Conservation (phyloP, 2,329 filamentous ascomycete genomes). For the Truncatella angustata region DNA sequence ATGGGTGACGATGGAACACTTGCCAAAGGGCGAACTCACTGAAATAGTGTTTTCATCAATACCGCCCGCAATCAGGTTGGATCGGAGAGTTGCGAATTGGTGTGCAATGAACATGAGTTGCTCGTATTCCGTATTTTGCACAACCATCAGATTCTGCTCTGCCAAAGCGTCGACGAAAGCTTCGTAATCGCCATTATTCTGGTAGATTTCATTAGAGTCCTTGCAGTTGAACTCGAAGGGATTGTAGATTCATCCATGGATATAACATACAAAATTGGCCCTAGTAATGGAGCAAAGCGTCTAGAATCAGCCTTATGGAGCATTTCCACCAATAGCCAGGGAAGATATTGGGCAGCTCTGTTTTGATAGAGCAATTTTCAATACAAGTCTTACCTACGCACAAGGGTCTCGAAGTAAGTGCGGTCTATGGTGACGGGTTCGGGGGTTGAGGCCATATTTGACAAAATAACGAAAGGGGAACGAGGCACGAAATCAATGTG, state of each 20-base stretch:
- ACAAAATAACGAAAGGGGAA: background rate
- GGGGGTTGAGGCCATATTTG: conserved; percentile 22
- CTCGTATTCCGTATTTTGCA: conserved; percentile 59
- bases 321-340: background rate
- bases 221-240: too few species aligned
- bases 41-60: conserved; percentile 44
- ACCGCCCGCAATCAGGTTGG: conserved; percentile 49
- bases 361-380: background rate
- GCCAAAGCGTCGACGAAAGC: conserved; percentile 22
- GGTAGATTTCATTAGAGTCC: too few species aligned
- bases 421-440: conserved; percentile 56
- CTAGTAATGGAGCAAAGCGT: conserved; percentile 16
- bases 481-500: background rate
- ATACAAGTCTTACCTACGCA: conserved; percentile 50
- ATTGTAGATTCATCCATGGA: background rate
- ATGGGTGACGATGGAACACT: too few species aligned
- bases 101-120: conserved; percentile 48
- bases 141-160: conserved; percentile 49
- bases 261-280: conserved; percentile 26
- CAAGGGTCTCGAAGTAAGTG: conserved; percentile 58
- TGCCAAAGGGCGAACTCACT: conserved; percentile 37
- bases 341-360: background rate
- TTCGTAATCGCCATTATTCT: conserved; percentile 18
- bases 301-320: conserved; percentile 16
- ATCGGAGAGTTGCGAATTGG: conserved; percentile 51